Evolutionary conservation across 805 yeast species (phyloP).

Genomic region (Sugiyamaella chiloensis): DNA sequence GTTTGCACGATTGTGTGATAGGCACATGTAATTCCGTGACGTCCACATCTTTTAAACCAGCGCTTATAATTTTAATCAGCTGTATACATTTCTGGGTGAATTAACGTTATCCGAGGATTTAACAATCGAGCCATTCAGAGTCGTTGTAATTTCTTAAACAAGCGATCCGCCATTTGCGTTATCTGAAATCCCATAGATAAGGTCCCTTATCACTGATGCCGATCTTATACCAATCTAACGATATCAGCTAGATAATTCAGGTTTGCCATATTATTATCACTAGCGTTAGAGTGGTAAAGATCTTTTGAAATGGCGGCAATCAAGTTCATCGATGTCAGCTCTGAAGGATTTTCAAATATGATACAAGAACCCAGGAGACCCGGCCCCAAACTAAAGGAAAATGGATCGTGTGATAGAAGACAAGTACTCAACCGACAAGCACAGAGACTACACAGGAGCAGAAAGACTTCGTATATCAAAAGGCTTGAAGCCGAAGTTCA

Average conservation of each 20-base stretch:
- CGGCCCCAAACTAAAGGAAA: slow-evolving; percentile 7
- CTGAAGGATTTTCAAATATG: not conserved
- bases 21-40: not conserved
- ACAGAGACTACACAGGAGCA: slow-evolving; percentile 11
- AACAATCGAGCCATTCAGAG: not conserved
- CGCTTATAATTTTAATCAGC: not conserved
- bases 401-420: not conserved
- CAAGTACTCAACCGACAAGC: slow-evolving; percentile 11
- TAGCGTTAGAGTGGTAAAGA: not conserved
- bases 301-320: not conserved
- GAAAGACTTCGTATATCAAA: slow-evolving; percentile 3
- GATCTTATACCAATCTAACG: not conserved
- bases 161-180: not conserved
- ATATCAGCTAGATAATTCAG: not conserved
- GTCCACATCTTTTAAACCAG: not conserved
- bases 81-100: no score
- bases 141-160: not conserved
- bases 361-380: slow-evolving; percentile 3
- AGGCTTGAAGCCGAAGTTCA: slow-evolving; percentile 10
- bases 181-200: not conserved
- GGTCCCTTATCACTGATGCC: not conserved
- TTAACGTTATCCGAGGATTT: not conserved
- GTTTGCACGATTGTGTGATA: not conserved
- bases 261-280: not conserved
- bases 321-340: not conserved